These are phyloP conservation scores for Aspergillus carbonarius DNA, from an alignment of 2,329 filamentous ascomycete species.

Conservation along the genomic window DNA sequence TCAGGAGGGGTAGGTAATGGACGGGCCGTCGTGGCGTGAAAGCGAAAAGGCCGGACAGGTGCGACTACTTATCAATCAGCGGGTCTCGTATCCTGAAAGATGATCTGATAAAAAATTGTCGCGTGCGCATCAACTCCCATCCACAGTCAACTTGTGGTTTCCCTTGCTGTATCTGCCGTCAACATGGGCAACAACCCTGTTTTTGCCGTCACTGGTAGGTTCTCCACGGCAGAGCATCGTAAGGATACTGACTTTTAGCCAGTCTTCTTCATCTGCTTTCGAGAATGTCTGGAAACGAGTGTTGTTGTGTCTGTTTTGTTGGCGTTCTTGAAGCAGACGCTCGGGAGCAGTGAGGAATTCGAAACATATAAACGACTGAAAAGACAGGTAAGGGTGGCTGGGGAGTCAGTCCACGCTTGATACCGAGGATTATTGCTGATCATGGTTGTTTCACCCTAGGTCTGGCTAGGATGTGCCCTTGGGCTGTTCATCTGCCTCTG, in stretches of 20 bases:
- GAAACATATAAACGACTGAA: neutral
- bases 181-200: neutral
- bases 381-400: neutral
- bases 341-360: neutral
- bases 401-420: neutral
- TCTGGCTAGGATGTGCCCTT: neutral
- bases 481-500: conserved; percentile 58
- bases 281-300: conserved; percentile 78
- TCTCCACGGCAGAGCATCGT: neutral
- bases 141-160: neutral
- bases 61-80: neutral
- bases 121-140: neutral
- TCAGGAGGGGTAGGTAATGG: neutral
- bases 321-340: conserved; percentile 69
- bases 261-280: conserved; percentile 53
- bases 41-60: neutral
- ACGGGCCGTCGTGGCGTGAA: neutral
- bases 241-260: neutral
- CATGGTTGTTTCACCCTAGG: neutral
- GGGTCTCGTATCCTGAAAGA: neutral
- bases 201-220: conserved; percentile 1
- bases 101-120: neutral
- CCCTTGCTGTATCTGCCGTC: neutral
- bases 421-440: neutral
- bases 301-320: conserved; percentile 87